These are phyloP conservation scores for Cryptosporidium xiaoi DNA, from an alignment of 169 alveolate genomes.

Conservation along the genomic window DNA sequence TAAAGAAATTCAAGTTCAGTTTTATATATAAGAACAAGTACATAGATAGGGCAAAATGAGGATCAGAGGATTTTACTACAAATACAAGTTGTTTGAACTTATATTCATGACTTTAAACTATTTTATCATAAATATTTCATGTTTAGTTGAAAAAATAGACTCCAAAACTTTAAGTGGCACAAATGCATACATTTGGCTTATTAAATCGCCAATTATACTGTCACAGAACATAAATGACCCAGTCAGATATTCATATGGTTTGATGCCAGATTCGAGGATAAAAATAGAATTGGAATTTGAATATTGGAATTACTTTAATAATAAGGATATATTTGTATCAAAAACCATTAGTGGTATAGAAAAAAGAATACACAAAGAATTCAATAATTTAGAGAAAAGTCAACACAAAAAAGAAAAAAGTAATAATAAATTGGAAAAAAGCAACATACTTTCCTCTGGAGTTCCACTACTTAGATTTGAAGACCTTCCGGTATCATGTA, in stretches of 20 bases:
- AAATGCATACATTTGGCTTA: constrained; percentile 69
- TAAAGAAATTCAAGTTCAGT: too few relatives aligned
- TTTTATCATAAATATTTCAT: neutral
- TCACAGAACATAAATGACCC: constrained; percentile 69
- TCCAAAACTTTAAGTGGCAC: constrained; percentile 37
- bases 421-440: neutral
- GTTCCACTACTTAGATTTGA: constrained; percentile 40
- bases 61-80: too few relatives aligned
- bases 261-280: constrained; percentile 31
- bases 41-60: too few relatives aligned
- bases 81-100: too few relatives aligned
- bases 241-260: constrained; percentile 58
- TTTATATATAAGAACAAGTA: too few relatives aligned
- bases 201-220: constrained; percentile 55
- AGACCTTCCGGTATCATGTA: constrained; percentile 37
- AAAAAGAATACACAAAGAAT: neutral
- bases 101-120: too few relatives aligned
- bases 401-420: neutral
- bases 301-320: constrained; percentile 18
- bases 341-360: neutral
- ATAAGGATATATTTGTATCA: neutral
- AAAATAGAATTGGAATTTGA: constrained; percentile 52
- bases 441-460: neutral
- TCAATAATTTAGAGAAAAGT: neutral
- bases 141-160: constrained; percentile 60